Base-by-base conservation (phyloP, 2,329 filamentous ascomycete genomes). In the Talaromyces sp. region DNA sequence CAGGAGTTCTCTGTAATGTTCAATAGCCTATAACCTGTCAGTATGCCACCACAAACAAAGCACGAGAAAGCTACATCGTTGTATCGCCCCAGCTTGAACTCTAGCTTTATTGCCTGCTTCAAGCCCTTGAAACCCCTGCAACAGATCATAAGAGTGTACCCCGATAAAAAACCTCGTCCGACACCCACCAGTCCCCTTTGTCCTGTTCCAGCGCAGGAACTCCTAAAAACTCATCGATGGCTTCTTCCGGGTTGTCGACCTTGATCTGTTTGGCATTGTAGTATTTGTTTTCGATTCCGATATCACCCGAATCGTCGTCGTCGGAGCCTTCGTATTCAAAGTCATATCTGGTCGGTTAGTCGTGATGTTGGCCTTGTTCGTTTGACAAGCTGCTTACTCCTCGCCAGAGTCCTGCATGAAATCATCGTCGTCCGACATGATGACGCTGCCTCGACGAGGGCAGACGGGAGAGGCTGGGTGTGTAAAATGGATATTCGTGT, bases 181-280 rank as follows among this genome's bases (percentile, higher is more conserved):
- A 42, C 32, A 59, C 73, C 57, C 76, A 86, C 95, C 93, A 98
- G 75, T 99, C 93, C 63, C 92, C 92, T 79, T 98, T 99, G 74
- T 96, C 92, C 59, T 87, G 79, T 76, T 99, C 93, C 53, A 97
- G 76, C 15, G 85, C 82, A 5, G 92, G 92, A 65, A 99, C 89
- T 33, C 87, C 90, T n/a, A 98, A 80, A 70, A 99, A 99, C 74
- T 98, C 93, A 39, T 88, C 86, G 60, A 99, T 90, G 1, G 95
- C 95, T 68, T 92, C 92, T 70, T 95, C 86, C 0, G 93, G 92
- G 62, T 93, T 92, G 65, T 88, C 88, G 51, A 83, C 82, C 81
- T 98, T 99, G 73, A 96, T 88, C 79, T 98, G 93, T 79, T 99
- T 99, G 51, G 95, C 95, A 78, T 97, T 98, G 84, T 98, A 99